Conservation (phyloP, 192 early-diverging fungal genomes). For the Coemansia sp. region DNA sequence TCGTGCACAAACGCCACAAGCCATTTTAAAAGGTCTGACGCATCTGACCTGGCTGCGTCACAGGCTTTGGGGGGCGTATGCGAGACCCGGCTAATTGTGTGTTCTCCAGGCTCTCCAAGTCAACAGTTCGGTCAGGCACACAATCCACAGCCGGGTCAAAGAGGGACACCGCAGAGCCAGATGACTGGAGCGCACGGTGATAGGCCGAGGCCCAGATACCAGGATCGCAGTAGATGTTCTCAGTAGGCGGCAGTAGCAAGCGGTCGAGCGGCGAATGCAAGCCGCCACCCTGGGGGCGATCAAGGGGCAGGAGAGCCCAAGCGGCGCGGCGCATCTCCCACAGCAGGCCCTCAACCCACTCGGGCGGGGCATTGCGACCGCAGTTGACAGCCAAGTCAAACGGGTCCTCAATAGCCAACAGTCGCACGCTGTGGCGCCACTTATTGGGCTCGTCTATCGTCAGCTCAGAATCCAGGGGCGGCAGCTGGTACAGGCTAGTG, state of each 20-base stretch:
- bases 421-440: slow-evolving; percentile 22
- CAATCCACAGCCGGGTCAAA: background rate
- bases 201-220: slow-evolving; percentile 29
- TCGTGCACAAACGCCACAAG: background rate
- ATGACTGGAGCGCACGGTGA: background rate
- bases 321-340: slow-evolving; percentile 54
- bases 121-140: slow-evolving; percentile 1
- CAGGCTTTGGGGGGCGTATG: background rate
- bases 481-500: slow-evolving; percentile 14
- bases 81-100: background rate
- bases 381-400: slow-evolving; percentile 34
- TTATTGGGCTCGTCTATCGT: slow-evolving; percentile 8
- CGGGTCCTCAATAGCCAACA: slow-evolving; percentile 45
- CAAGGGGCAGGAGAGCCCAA: slow-evolving; percentile 6
- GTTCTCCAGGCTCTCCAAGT: slow-evolving; percentile 3
- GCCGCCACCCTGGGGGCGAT: background rate
- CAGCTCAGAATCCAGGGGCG: background rate
- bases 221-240: slow-evolving; percentile 8
- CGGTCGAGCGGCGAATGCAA: background rate
- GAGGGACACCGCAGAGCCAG: background rate
- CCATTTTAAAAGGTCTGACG: background rate
- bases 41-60: background rate
- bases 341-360: slow-evolving; percentile 41
- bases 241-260: slow-evolving; percentile 19
- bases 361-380: slow-evolving; percentile 30